Conservation (phyloP, 1,284 basidiomycete genomes). For the Rhodofomes roseus region DNA sequence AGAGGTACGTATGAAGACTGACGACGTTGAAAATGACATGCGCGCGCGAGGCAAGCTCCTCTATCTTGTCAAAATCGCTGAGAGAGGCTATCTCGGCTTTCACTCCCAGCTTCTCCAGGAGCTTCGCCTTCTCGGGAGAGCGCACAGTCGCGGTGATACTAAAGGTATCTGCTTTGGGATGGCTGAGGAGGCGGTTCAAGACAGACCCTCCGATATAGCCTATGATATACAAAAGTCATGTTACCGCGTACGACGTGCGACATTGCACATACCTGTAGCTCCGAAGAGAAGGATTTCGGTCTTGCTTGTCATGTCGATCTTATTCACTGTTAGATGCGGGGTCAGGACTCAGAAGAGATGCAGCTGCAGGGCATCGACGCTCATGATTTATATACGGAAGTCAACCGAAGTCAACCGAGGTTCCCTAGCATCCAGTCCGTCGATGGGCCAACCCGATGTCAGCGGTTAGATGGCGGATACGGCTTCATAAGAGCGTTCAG, state of each 20-base stretch:
- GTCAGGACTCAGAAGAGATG: no score
- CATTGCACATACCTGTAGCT: not conserved
- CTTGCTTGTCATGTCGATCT: not conserved
- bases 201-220: constrained; percentile 56
- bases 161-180: constrained; percentile 36
- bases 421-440: no score
- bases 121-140: constrained; percentile 32
- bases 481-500: no score
- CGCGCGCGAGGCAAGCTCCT: constrained; percentile 34
- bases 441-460: no score
- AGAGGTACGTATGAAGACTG: constrained; percentile 9
- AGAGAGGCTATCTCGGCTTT: constrained; percentile 30
- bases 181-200: constrained; percentile 38
- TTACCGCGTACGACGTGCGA: no score
- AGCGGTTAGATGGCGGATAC: no score
- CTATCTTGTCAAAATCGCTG: constrained; percentile 26
- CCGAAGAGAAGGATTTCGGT: not conserved
- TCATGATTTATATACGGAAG: no score
- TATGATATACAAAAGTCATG: no score
- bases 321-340: no score
- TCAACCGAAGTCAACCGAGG: no score
- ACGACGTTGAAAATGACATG: constrained; percentile 47
- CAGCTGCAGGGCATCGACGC: no score
- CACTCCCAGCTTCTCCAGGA: constrained; percentile 28
- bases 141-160: constrained; percentile 41